These are phyloP conservation scores for Ustilago shanxiensis DNA, from an alignment of 1,284 basidiomycete species.

Conservation along the genomic window DNA sequence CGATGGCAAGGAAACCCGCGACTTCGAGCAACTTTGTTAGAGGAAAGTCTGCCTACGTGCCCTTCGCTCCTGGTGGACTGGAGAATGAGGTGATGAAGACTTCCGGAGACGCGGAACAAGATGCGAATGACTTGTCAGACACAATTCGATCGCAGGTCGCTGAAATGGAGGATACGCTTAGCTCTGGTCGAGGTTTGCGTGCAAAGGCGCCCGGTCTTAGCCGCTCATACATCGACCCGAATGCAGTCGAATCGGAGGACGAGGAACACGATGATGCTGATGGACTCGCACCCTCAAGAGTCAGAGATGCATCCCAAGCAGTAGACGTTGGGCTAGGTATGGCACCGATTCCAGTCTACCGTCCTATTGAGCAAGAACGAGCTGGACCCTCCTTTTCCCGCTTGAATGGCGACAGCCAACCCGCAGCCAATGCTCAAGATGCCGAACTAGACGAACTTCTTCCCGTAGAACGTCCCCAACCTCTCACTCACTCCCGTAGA, in stretches of 20 bases:
- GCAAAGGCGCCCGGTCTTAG: constrained; percentile 44
- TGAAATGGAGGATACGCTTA: constrained; percentile 50
- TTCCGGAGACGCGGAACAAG: constrained; percentile 18
- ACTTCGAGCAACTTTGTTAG: constrained; percentile 82
- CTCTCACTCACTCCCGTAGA: constrained; percentile 37
- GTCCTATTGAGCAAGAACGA: constrained; percentile 36
- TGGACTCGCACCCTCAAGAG: constrained; percentile 29
- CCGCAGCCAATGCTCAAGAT: constrained; percentile 32
- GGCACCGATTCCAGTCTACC: constrained; percentile 51
- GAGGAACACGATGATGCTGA: constrained; percentile 54
- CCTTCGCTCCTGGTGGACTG: constrained; percentile 70
- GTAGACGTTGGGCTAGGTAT: constrained; percentile 38
- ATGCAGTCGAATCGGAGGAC: constrained; percentile 71
- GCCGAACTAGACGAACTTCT: constrained; percentile 68
- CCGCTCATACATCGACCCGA: constrained; percentile 41
- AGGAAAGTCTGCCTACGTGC: constrained; percentile 90
- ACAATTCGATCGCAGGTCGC: constrained; percentile 33
- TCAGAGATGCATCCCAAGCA: constrained; percentile 28
- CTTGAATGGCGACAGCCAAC: constrained; percentile 13
- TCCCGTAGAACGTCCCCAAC: constrained; percentile 58
- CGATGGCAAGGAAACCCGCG: constrained; percentile 84
- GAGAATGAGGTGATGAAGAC: constrained; percentile 54
- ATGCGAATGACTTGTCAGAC: constrained; percentile 23
- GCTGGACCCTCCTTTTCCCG: constrained; percentile 17
- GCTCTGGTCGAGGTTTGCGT: constrained; percentile 41